These are phyloP conservation scores for Tulasnella sp. DNA, from an alignment of 768 basidiomycete species.

Conservation along the genomic window DNA sequence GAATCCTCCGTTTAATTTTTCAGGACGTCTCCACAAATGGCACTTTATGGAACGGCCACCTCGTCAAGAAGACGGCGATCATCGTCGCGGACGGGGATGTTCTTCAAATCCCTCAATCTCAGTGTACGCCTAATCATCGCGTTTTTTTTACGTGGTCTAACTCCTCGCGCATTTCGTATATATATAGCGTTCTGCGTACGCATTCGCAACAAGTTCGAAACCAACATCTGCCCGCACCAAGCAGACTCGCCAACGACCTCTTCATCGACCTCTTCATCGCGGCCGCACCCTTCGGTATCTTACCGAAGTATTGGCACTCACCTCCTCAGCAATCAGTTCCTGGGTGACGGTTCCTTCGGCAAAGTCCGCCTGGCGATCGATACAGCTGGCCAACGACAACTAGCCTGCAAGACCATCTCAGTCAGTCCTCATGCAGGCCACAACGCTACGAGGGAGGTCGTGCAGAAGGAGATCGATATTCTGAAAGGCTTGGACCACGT, in stretches of 20 bases:
- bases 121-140: background rate
- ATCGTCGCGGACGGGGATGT: conserved; percentile 25
- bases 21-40: conserved; percentile 27
- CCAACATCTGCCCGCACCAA: conserved; percentile 15
- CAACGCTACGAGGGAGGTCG: conserved; percentile 19
- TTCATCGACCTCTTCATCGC: no score
- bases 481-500: conserved; percentile 25
- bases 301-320: conserved; percentile 13
- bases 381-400: conserved; percentile 6
- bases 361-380: conserved; percentile 29
- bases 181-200: conserved; percentile 20
- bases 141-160: background rate
- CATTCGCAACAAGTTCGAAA: conserved; percentile 22
- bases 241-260: background rate
- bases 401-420: conserved; percentile 29
- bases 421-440: background rate
- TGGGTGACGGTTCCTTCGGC: conserved; percentile 26
- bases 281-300: no score
- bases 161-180: background rate
- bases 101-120: conserved; percentile 22
- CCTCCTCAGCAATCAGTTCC: conserved; percentile 21
- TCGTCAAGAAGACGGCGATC: conserved; percentile 24
- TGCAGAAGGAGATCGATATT: conserved; percentile 30
- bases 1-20: background rate
- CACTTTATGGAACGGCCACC: conserved; percentile 21